phyloP scores from a whole-genome alignment of 805 yeast species.

The Candida saitoana region DNA sequence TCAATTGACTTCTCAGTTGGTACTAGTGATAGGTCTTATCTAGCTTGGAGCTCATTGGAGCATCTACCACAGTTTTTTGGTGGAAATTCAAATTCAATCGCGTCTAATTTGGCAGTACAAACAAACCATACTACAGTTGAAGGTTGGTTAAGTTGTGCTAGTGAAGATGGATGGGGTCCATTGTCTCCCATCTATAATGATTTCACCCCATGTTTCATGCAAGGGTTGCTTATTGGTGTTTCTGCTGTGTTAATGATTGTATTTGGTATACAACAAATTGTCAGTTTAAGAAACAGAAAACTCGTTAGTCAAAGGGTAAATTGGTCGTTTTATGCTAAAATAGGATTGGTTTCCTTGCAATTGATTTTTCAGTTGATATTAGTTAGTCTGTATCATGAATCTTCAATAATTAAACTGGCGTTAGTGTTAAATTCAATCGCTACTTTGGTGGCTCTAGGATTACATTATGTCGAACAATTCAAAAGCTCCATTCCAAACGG shows the following conservation, averaged over 20 bases:
- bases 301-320: slow-evolving; percentile 18
- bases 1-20: slow-evolving; percentile 6
- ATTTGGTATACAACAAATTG: slow-evolving; percentile 37
- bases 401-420: slow-evolving; percentile 23
- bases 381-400: slow-evolving; percentile 11
- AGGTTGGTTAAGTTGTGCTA: slow-evolving; percentile 13
- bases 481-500: slow-evolving; percentile 65
- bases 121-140: too few relatives aligned
- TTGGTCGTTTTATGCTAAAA: background rate
- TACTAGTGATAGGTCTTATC: slow-evolving; percentile 2
- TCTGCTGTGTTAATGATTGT: slow-evolving; percentile 42
- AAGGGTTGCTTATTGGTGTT: slow-evolving; percentile 45
- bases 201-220: slow-evolving; percentile 56
- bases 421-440: slow-evolving; percentile 34
- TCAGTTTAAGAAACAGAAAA: slow-evolving; percentile 25
- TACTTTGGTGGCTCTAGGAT: slow-evolving; percentile 45
- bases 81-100: too few relatives aligned
- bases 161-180: slow-evolving; percentile 42
- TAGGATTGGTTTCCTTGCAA: slow-evolving; percentile 26
- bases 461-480: slow-evolving; percentile 71
- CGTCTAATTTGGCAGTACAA: too few relatives aligned
- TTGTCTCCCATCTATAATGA: slow-evolving; percentile 44
- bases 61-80: slow-evolving; percentile 12
- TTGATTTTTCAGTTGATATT: slow-evolving; percentile 31
- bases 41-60: slow-evolving; percentile 12